Conservation (phyloP, 371 early-diverging fungal species). For the Mortierella sp. region DNA sequence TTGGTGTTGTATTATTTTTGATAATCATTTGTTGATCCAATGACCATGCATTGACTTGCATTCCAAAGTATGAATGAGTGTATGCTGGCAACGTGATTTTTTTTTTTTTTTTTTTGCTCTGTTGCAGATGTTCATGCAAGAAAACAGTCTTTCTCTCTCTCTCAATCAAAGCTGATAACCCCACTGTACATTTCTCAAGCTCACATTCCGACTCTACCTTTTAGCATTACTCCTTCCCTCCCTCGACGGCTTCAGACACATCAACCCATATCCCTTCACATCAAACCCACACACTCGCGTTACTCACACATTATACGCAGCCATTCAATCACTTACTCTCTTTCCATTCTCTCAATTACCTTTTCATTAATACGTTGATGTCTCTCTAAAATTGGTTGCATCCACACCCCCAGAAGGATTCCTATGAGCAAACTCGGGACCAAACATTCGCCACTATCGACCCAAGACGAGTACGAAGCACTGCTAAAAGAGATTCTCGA, state of each 20-base stretch:
- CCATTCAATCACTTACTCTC: not conserved
- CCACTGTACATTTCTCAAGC: too few relatives aligned
- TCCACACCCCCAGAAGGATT: slow-evolving; percentile 25
- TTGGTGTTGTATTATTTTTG: too few relatives aligned
- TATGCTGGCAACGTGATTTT: not conserved
- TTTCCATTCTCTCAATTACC: not conserved
- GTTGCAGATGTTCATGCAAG: too few relatives aligned
- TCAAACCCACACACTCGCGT: not conserved
- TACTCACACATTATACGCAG: not conserved
- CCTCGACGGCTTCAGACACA: not conserved
- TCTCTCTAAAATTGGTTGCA: slow-evolving; percentile 15
- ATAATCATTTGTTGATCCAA: too few relatives aligned
- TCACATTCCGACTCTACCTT: not conserved
- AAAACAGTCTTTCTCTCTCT: too few relatives aligned
- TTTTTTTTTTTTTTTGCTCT: not conserved
- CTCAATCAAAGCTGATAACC: too few relatives aligned
- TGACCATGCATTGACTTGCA: too few relatives aligned
- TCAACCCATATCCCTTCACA: not conserved
- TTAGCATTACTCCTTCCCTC: not conserved
- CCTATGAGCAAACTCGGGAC: slow-evolving; percentile 53
- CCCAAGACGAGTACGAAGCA: slow-evolving; percentile 67
- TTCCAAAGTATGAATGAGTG: too few relatives aligned
- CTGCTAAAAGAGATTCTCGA: slow-evolving; percentile 72
- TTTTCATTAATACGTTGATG: slow-evolving; percentile 8
- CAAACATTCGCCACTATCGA: slow-evolving; percentile 36